Percentiles rank a stretch among this genome's conserved stretches.
These are phyloP conservation scores for Melanogaster broomeanus DNA, from an alignment of 768 basidiomycete species.

Conservation along the genomic window DNA sequence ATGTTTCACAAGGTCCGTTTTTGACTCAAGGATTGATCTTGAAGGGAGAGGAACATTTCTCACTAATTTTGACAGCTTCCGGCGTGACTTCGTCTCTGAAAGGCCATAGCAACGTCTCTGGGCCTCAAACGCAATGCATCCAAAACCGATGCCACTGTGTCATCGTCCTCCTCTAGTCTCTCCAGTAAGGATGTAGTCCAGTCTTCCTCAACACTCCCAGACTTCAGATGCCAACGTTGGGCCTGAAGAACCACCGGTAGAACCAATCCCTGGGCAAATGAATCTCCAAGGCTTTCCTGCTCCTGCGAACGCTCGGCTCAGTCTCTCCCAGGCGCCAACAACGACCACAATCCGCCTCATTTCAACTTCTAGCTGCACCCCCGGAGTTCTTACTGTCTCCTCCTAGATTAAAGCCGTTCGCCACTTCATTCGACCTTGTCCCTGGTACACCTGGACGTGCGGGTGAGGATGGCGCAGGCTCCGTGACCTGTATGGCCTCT, in stretches of 20 bases:
- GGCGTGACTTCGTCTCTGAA: conserved; percentile 72
- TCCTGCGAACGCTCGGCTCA: conserved; percentile 60
- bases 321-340: conserved; percentile 49
- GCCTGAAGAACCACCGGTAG: conserved; percentile 25
- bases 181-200: conserved; percentile 18
- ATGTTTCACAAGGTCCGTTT: conserved; percentile 59
- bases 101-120: conserved; percentile 73
- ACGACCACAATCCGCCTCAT: conserved; percentile 54
- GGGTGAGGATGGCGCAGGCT: conserved; percentile 5
- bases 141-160: conserved; percentile 12
- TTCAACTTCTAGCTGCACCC: conserved; percentile 25
- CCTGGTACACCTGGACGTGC: conserved; percentile 51
- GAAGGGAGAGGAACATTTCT: background rate
- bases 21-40: background rate
- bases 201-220: conserved; percentile 30
- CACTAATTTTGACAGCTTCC: conserved; percentile 41
- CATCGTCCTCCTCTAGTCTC: conserved; percentile 33
- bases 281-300: conserved; percentile 62
- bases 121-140: conserved; percentile 57
- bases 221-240: conserved; percentile 25
- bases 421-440: conserved; percentile 68
- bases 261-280: conserved; percentile 61
- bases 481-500: conserved; percentile 42
- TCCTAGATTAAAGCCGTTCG: conserved; percentile 65
- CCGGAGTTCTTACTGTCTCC: conserved; percentile 40